phyloP scores from a whole-genome alignment of 1,139 yeast genomes.

The Scheffersomyces parashehatae region DNA sequence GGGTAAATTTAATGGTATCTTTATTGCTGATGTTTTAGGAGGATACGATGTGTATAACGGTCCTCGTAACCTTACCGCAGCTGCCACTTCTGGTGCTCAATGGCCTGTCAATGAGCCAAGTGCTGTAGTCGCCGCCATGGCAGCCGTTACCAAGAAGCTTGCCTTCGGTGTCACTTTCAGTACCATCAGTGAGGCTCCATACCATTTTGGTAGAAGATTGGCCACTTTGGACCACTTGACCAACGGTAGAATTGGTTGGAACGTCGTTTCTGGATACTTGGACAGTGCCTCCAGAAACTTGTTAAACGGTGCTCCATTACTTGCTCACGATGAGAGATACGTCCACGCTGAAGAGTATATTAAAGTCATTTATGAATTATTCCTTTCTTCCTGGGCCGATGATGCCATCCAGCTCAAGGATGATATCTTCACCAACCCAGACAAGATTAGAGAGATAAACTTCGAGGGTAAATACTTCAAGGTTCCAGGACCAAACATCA shows the following conservation, averaged over 20 bases:
- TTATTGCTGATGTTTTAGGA: conserved; percentile 49
- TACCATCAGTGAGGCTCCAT: conserved; percentile 45
- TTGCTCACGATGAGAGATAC: conserved; percentile 40
- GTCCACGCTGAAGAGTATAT: conserved; percentile 42
- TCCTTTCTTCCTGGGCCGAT: conserved; percentile 46
- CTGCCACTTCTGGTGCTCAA: conserved; percentile 41
- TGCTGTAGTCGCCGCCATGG: conserved; percentile 42
- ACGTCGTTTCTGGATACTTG: conserved; percentile 39
- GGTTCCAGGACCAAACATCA: conserved; percentile 45
- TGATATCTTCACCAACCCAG: conserved; percentile 40
- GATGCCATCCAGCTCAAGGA: conserved; percentile 37
- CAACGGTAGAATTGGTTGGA: conserved; percentile 48
- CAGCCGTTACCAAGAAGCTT: conserved; percentile 39
- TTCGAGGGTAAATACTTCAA: conserved; percentile 38
- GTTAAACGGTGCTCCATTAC: conserved; percentile 31
- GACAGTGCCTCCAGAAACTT: conserved; percentile 44
- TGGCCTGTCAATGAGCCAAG: conserved; percentile 45
- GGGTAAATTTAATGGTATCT: conserved; percentile 45
- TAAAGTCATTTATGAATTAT: conserved; percentile 38
- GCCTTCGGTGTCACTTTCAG: conserved; percentile 45
- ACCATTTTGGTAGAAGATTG: conserved; percentile 42
- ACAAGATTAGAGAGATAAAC: conserved; percentile 39
- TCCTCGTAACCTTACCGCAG: conserved; percentile 33
- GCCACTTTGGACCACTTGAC: conserved; percentile 45
- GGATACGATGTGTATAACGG: conserved; percentile 44